These are phyloP conservation scores for Phanerochaete carnosa DNA, from an alignment of 768 basidiomycete genomes.

Conservation along the genomic window DNA sequence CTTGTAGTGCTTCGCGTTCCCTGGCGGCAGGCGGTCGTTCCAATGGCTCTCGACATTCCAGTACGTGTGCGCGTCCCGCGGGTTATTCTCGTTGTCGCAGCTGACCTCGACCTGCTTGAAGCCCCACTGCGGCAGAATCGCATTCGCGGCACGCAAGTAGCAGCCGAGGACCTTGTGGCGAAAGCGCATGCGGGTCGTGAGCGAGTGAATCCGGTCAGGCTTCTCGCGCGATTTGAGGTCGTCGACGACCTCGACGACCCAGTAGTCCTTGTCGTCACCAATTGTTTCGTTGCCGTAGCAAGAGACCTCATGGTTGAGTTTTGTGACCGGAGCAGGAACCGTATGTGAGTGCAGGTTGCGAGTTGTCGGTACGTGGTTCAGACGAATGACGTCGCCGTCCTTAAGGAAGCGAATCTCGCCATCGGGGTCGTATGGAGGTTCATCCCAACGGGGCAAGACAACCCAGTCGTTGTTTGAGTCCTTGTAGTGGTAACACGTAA, in stretches of 20 bases:
- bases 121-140: conserved; percentile 93
- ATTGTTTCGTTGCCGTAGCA: conserved; percentile 90
- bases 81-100: conserved; percentile 86
- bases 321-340: conserved; percentile 84
- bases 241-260: conserved; percentile 92
- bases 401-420: conserved; percentile 67
- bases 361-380: conserved; percentile 78
- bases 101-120: conserved; percentile 98
- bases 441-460: conserved; percentile 79
- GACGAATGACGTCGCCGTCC: conserved; percentile 75
- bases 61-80: conserved; percentile 78
- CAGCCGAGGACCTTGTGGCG: conserved; percentile 75
- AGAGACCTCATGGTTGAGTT: conserved; percentile 88
- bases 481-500: conserved; percentile 99
- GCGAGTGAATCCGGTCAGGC: conserved; percentile 72
- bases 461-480: conserved; percentile 95
- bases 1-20: conserved; percentile 76
- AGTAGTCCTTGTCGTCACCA: conserved; percentile 88
- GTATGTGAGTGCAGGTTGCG: conserved; percentile 93
- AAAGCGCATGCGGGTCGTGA: conserved; percentile 89
- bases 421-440: conserved; percentile 60
- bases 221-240: conserved; percentile 69
- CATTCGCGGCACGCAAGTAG: conserved; percentile 87
- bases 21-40: conserved; percentile 87
- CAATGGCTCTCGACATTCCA: conserved; percentile 99